Conservation (phyloP, 331 rosid genomes). For the Phaseolus coccineus region DNA sequence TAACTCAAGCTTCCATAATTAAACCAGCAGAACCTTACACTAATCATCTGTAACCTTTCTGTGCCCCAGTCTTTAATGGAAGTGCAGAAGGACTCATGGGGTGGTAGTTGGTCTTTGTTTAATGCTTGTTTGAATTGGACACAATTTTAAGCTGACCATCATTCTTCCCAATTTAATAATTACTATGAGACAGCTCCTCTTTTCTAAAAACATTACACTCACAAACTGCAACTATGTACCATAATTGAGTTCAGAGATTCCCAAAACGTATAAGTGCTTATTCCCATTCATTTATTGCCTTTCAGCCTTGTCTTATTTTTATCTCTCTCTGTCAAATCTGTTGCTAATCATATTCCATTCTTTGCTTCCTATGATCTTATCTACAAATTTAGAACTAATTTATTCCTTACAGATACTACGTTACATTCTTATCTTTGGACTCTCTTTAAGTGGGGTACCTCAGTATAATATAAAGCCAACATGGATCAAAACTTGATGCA, state of each 20-base stretch:
- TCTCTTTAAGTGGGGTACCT: constrained; percentile 32
- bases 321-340: background rate
- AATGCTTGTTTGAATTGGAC: constrained; percentile 48
- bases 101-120: constrained; percentile 49
- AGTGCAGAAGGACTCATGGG: constrained; percentile 43
- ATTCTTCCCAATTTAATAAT: constrained; percentile 36
- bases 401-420: background rate
- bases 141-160: constrained; percentile 40
- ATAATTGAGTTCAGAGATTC: constrained; percentile 52
- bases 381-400: constrained; percentile 13
- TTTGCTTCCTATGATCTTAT: constrained; percentile 21
- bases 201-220: constrained; percentile 59
- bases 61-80: constrained; percentile 47
- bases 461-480: constrained; percentile 6
- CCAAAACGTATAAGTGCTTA: constrained; percentile 43
- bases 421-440: constrained; percentile 27
- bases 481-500: constrained; percentile 26
- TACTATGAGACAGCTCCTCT: constrained; percentile 50
- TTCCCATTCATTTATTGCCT: constrained; percentile 59
- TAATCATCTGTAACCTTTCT: constrained; percentile 42
- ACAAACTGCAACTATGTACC: constrained; percentile 44
- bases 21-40: constrained; percentile 33
- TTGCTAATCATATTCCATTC: background rate
- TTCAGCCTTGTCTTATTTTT: constrained; percentile 42
- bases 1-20: constrained; percentile 38